Base-by-base conservation (phyloP, 768 basidiomycete species). In the Hygrocybe punicea region DNA sequence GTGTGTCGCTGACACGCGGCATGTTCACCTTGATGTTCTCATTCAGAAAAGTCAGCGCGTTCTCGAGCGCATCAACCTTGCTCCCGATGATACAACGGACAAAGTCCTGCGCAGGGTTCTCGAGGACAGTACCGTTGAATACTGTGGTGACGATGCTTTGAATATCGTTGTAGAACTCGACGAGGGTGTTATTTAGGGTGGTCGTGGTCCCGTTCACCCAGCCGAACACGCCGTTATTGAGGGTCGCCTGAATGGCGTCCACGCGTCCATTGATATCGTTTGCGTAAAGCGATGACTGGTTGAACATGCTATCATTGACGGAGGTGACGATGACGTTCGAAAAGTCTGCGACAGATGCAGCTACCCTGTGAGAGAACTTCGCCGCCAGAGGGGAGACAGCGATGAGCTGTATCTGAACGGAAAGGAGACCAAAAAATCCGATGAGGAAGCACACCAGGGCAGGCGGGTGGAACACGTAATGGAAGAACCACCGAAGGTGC, bases 151-250 rank as follows among this genome's bases (percentile, higher is more conserved):
- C 91, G 6, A 83, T 78, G 44, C 81, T 77, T 71, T 96, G 90
- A 33, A 99, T 73, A 50, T 93, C 93, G 55, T 77, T 77, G 73
- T 98, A 98, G 71, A 99, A 96, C 46, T 78, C 79, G 67, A 83
- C 87, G 65, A 99, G 75, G 3, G 96, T 97, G 63, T 77, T 75
- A 70, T 99, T 99, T 53, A 99, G 80, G 6, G 87, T 85, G 3
- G 84, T 85, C 1, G 93, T 96, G 7, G 96, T 96, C 16, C 78
- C 81, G 64, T 98, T 93, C 49, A 98, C 87, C 95, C 95, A 98
- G 9, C 94, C 93, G 60, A 98, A 96, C 46, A 98, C 73, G 23
- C 89, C 89, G 39, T 91, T 75, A 68, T 98, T 92, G 71, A 98
- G 83, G 6, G 84, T 81, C 37, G 76, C 77, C 73, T 98, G 91